Base-by-base conservation (phyloP, 2,329 filamentous ascomycete genomes). In the Cordyceps javanica region DNA sequence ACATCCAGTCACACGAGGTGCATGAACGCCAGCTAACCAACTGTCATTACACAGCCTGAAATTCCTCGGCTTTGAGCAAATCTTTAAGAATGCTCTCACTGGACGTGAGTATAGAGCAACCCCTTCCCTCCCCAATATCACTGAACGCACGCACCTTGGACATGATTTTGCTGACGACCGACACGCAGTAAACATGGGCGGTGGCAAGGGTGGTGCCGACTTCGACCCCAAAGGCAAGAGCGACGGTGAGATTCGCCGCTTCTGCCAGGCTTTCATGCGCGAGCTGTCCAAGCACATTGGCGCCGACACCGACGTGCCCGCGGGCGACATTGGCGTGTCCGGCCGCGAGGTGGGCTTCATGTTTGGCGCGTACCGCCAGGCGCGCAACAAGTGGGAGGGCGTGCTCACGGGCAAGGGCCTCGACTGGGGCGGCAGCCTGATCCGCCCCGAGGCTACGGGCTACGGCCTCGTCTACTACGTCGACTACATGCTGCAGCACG, bases 191-290 rank as follows among this genome's bases (percentile, higher is more conserved):
- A 74, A 69, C 68, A 97, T 99, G 86, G 94, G 94, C 64, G 94
- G 94, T 78, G 94, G 89, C 70, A 97, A 97, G 82, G 94, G 94
- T 77, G 94, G 94, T 69, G 88, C 93, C 73, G 94, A 97, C 81
- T 97, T 99, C 74, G 91, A 97, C 77, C 94, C 94, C 75, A 99
- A 97, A 85, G 92, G 91, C 80, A 97, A 97, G 85, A 89, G 88
- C 57, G 92, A 99, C 77, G 89, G 86, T 73, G 94, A 97, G 83
- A 97, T 97, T 78, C 90, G 94, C 70, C 90, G 90, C 72, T 97
- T 99, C 84, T 97, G 93, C 80, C 86, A 89, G 64, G 78, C 91
- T 60, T 99, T 97, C 82, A 97, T 97, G 94, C 87, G 86, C 67
- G 90, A 97, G 81, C 85, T 99, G 62, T 89, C 83, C 80, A 91